A percentile compares a stretch with the other conserved stretches of the same genome.
Evolutionary conservation across 2,329 filamentous ascomycete genomes (phyloP).

Genomic region (Aspergillus sp.): DNA sequence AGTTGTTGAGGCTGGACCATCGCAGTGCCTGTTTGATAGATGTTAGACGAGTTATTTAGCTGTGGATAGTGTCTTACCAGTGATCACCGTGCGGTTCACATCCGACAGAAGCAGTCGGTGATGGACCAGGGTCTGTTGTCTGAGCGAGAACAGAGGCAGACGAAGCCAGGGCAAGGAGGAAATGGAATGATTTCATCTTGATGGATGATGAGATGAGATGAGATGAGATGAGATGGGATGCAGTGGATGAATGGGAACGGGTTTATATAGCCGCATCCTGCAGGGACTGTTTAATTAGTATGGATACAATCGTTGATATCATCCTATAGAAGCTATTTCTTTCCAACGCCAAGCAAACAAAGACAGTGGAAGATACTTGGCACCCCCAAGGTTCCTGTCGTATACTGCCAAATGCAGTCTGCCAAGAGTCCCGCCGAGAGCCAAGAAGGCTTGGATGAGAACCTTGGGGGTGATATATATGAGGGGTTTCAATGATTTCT

Average conservation of each 20-base stretch:
- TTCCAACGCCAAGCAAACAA: not conserved
- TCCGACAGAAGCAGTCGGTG: constrained; percentile 24
- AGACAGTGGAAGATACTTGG: not conserved
- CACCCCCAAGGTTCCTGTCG: constrained; percentile 10
- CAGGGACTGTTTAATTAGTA: not conserved
- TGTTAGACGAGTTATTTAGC: not conserved
- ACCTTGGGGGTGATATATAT: too few relatives aligned
- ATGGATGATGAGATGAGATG: not conserved
- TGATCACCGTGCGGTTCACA: constrained; percentile 23
- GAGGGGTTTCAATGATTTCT: too few relatives aligned
- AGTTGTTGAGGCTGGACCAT: constrained; percentile 16
- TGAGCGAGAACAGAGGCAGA: constrained; percentile 11
- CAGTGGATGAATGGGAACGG: not conserved
- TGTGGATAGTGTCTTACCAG: constrained; percentile 12
- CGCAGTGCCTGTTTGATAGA: constrained; percentile 21
- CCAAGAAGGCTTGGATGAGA: too few relatives aligned
- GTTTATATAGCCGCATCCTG: too few relatives aligned
- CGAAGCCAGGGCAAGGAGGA: constrained; percentile 14
- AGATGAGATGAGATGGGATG: too few relatives aligned
- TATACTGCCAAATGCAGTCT: too few relatives aligned
- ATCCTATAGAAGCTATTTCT: too few relatives aligned
- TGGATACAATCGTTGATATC: not conserved
- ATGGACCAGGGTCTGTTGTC: constrained; percentile 20
- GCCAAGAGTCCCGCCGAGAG: too few relatives aligned
- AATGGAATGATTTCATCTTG: constrained; percentile 12